Evolutionary conservation across 1,139 yeast genomes (phyloP), one percentile per base, ranked within the genome.

Genomic region (Yamadazyma aaseri): DNA sequence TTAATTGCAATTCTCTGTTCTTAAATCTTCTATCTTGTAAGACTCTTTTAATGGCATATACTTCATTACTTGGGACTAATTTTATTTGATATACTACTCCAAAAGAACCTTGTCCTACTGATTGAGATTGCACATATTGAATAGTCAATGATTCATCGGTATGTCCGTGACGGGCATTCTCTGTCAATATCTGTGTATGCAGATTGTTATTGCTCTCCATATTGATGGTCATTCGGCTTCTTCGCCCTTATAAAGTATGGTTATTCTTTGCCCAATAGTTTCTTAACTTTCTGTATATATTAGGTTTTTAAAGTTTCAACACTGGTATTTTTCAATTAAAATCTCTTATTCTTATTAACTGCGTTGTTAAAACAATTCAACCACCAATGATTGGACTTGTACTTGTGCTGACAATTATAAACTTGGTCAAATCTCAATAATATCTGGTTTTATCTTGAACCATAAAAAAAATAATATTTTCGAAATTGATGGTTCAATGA

Each of bases 91-190:
- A 87, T 20, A 92, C 98, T 23, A 89, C 90, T 4, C 98, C 98
- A 65, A 92, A 92, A 14, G 97, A 89, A 10, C 98, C 98, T 60
- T 87, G 95, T 11, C 98, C 98, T 33, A 90, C 95, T 71, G 89
- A 89, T 50, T 85, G 79, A 38, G 79, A 75, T 53, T 81, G 86
- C 20, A 86, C 76, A 63, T 83, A 85, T 41, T 73, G 75, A 38
- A 86, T 69, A 35, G 74, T 74, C 37, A 71, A 70, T 22, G 68
- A 51, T 46, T 78, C 81, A 39, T 86, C 30, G 5, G 30, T 28
- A 14, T 20, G 30, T 7, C 30, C 30, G 12, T 28, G 30, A n/a
- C 20, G 23, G 16, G 30, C 30, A 28, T 28, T 28, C 11, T 28
- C 30, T 6, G 30, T 28, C 10, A 28, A 13, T 4, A 28, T 28